Base-by-base conservation (phyloP, 768 basidiomycete genomes). In the Russula compacta region DNA sequence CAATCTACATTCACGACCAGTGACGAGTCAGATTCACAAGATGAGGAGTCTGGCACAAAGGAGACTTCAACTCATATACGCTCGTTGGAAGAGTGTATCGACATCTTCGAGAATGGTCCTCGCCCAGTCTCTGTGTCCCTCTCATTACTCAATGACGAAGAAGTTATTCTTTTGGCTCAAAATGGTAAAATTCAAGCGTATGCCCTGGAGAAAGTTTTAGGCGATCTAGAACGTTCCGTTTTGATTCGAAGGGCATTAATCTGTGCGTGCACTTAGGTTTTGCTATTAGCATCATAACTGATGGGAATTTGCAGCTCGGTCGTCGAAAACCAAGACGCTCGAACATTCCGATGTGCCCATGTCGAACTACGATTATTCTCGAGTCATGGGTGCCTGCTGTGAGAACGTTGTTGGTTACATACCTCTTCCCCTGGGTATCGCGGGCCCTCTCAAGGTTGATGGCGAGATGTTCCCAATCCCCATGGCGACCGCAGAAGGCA, bases 401-500 rank as follows among this genome's bases (percentile, higher is more conserved):
- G 97, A 99, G 75, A 98, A 99, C 72, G 97, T 99, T 53, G 83
- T 98, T 51, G 97, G 97, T 36, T 99, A 91, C 72, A 92, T 98
- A 72, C 97, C 95, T 44, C 74, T 99, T 40, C 97, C 97, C 0
- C 85, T 98, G 54, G 97, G 97, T 67, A 87, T 98, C 62, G 97
- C 97, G 15, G 97, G 97, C 2, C 97, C 97, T 3, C 83, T 99
- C 39, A 89, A 83, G 47, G 81, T 99, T 69, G 95, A 99, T 68
- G 93, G 91, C 35, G 75, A 81, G 44, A 74, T 85, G 50, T 84
- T 85, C 67, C 95, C 86, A 43, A 95, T 99, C 68, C 97, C 97
- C 8, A 98, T 99, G 97, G 97, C 97, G 46, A 99, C 97, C 5
- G 95, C 97, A n/a, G 97, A 99, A 72, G 97, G 97, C 61, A 98